These are phyloP conservation scores for Hysterangium stoloniferum DNA, from an alignment of 768 basidiomycete species.

Conservation along the genomic window DNA sequence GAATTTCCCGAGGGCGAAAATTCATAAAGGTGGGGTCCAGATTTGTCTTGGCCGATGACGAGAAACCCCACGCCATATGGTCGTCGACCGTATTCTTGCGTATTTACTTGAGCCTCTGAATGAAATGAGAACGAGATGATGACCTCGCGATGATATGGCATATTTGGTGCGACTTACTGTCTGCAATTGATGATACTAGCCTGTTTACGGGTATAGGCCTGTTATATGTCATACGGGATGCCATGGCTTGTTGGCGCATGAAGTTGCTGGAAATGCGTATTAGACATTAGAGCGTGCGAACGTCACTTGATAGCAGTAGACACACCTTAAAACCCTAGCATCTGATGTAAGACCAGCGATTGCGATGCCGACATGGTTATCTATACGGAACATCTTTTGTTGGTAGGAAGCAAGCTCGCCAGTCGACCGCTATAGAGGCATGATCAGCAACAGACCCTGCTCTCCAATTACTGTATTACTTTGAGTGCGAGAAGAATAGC, in stretches of 20 bases:
- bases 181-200: conserved; percentile 88
- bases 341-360: conserved; percentile 99
- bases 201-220: conserved; percentile 91
- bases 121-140: too few relatives aligned
- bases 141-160: neutral
- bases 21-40: conserved; percentile 97
- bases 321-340: conserved; percentile 68
- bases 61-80: conserved; percentile 99
- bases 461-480: conserved; percentile 32
- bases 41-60: conserved; percentile 91
- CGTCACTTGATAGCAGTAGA: neutral
- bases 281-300: neutral
- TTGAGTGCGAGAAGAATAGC: conserved; percentile 88
- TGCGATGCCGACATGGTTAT: conserved; percentile 98
- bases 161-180: conserved; percentile 54
- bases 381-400: conserved; percentile 99
- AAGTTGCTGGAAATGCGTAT: conserved; percentile 62
- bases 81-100: conserved; percentile 94
- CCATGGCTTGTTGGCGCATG: conserved; percentile 98
- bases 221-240: conserved; percentile 90
- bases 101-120: conserved; percentile 95
- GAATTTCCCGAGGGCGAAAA: conserved; percentile 97
- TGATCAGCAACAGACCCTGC: neutral
- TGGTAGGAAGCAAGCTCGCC: conserved; percentile 99
- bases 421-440: conserved; percentile 72